These are phyloP conservation scores for Fusarium veterinarium DNA, from an alignment of 2,329 filamentous ascomycete genomes.

Conservation along the genomic window DNA sequence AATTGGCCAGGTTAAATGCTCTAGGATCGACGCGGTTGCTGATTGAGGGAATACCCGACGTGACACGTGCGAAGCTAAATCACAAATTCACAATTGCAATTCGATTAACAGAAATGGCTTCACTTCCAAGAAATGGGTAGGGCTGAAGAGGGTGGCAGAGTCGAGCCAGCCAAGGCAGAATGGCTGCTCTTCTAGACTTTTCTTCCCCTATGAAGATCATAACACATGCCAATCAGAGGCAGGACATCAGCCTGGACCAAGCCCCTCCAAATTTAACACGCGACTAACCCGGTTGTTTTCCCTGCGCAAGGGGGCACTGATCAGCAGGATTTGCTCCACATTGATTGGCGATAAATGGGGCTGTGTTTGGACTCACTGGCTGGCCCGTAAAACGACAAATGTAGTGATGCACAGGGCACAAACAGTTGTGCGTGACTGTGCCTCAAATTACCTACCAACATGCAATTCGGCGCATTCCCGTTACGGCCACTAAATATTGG, in stretches of 20 bases:
- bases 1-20: neutral
- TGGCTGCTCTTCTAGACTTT: neutral
- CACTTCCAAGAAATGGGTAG: neutral
- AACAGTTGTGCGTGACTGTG: neutral
- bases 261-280: slow-evolving; percentile 7
- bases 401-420: neutral
- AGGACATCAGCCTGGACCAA: neutral
- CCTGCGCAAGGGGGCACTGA: neutral
- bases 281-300: neutral
- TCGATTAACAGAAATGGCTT: neutral
- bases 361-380: neutral
- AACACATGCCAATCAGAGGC: neutral
- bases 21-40: neutral
- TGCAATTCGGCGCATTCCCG: neutral
- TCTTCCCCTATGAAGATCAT: neutral
- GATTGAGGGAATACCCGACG: neutral
- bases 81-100: neutral
- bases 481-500: neutral
- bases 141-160: neutral
- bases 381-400: neutral
- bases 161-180: neutral
- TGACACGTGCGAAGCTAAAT: neutral
- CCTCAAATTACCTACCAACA: neutral
- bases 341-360: neutral
- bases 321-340: neutral